Percentiles rank a stretch among this genome's conserved stretches.
Conservation (phyloP, 345 rosid genomes). For the Syzygium oleosum region DNA sequence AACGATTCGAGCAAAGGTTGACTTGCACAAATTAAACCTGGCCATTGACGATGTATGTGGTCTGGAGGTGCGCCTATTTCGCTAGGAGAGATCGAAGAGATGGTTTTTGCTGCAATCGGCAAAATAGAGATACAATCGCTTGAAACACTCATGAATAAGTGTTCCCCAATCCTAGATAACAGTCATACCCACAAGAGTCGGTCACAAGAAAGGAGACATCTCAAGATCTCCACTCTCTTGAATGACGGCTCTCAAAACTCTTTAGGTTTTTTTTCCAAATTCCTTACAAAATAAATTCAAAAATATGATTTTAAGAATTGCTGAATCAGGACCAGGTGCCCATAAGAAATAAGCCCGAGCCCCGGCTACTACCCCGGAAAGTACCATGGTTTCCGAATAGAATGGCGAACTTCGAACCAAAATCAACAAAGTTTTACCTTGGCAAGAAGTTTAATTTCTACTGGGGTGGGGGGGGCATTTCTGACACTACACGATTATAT, state of each 20-base stretch:
- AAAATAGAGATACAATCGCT: neutral
- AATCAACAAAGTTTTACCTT: neutral
- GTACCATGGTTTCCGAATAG: neutral
- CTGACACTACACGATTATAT: neutral
- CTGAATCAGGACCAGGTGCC: neutral
- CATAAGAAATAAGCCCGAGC: neutral
- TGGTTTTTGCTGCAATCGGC: neutral
- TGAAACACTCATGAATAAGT: neutral
- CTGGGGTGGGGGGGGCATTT: neutral
- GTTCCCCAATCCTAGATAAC: neutral
- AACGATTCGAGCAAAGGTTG: neutral
- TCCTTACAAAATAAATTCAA: neutral
- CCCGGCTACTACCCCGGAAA: no score
- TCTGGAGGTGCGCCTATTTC: neutral
- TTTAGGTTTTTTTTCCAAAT: neutral
- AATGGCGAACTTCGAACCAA: neutral
- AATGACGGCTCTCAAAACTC: neutral
- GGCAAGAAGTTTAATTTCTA: neutral
- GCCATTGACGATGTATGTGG: neutral
- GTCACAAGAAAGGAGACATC: neutral
- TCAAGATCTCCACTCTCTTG: neutral
- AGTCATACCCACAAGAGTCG: neutral
- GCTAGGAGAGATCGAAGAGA: neutral
- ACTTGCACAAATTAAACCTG: neutral
- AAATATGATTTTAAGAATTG: neutral